Base-by-base conservation (phyloP, 148 eudicot genomes). In the Fallopia convolvulus region DNA sequence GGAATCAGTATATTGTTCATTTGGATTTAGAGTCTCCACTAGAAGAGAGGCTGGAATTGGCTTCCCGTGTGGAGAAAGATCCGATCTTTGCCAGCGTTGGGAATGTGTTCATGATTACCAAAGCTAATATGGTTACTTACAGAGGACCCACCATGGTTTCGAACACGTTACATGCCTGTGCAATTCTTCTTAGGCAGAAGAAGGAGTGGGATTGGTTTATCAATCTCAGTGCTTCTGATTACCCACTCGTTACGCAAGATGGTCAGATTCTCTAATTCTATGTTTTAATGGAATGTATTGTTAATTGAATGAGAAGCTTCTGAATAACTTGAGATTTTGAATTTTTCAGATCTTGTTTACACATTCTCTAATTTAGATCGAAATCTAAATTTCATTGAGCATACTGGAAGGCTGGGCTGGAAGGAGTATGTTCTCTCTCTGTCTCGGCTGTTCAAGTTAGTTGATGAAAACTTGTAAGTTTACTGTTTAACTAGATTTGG, bases 121-220 rank as follows among this genome's bases (percentile, higher is more conserved):
- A 92, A 75, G 90, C 99, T 7, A 95, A 95, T 83, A 91, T 91
- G 87, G 97, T 95, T 6, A 95, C 99, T 30, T 95, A 95, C 77
- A 83, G 97, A 87, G 99, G 99, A 33, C 97, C 97, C 0, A 95
- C 99, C 66, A 95, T 95, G 99, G 92, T 95, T 60, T 83, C 99
- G 0, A 95, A 89, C 77, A 95, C 99, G 26, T 86, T 95, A 70
- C 99, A 95, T 79, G 99, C 99, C 0, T 95, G 99, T 83, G 97
- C 99, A 20, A 87, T 95, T 80, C 92, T 95, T 79, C 85, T 95
- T 65, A 92, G 84, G 87, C 82, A 84, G 79, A 79, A 81, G 77
- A 86, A 92, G 61, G 90, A 92, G 32, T 95, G 99, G 99, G 99
- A 95, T 88, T 95, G 99, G 99, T 95, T 95, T 86, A 95, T 95